Evolutionary conservation across 352 stramenopile species (phyloP).

Genomic region (Globisporangium paroecandrum): DNA sequence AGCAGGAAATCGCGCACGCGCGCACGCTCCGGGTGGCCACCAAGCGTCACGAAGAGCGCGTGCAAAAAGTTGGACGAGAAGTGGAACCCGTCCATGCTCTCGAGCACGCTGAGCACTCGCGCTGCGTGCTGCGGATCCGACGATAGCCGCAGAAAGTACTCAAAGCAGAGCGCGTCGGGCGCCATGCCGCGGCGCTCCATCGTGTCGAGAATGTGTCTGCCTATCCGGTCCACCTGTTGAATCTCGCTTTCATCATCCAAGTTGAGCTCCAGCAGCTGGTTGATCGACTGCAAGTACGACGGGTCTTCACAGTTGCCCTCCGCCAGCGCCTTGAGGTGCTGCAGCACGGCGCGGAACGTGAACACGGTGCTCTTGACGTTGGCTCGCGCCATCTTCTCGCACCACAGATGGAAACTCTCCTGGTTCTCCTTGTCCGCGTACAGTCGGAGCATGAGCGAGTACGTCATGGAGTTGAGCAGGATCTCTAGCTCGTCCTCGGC

Average conservation of each 20-base stretch:
- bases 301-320: constrained; percentile 13
- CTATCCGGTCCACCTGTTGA: constrained; percentile 22
- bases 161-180: constrained; percentile 39
- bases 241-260: constrained; percentile 5
- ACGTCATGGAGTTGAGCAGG: constrained; percentile 66
- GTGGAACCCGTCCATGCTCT: constrained; percentile 25
- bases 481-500: constrained; percentile 36
- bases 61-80: constrained; percentile 51
- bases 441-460: constrained; percentile 65
- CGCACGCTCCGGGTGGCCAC: constrained; percentile 26
- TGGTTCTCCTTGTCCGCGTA: constrained; percentile 47
- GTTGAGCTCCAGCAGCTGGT: constrained; percentile 25
- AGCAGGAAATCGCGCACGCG: constrained; percentile 48
- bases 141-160: constrained; percentile 43
- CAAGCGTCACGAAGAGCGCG: constrained; percentile 43
- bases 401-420: constrained; percentile 47
- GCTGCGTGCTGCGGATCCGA: constrained; percentile 30
- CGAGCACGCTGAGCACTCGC: constrained; percentile 35
- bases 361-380: constrained; percentile 46
- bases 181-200: constrained; percentile 29
- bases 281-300: constrained; percentile 28
- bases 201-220: constrained; percentile 26
- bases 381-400: constrained; percentile 36
- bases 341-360: constrained; percentile 49
- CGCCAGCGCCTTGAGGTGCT: constrained; percentile 36